These are phyloP conservation scores for Parachaetomium inaequale DNA, from an alignment of 495 filamentous ascomycete genomes.

Conservation along the genomic window DNA sequence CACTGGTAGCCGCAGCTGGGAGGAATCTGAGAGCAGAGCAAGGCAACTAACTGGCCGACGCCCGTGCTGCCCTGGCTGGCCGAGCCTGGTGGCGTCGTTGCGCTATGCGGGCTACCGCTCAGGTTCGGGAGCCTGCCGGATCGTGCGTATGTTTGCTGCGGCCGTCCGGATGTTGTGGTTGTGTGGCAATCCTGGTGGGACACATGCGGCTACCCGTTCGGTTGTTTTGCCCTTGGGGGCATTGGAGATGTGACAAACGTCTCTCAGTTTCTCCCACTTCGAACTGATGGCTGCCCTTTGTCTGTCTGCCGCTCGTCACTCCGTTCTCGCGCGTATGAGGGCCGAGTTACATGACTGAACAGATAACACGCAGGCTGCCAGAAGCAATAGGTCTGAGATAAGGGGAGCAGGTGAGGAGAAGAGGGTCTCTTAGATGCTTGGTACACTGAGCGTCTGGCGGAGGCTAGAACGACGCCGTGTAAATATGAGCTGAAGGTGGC, in stretches of 20 bases:
- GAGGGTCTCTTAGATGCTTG: too few species aligned
- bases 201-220: background rate
- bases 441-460: too few species aligned
- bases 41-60: background rate
- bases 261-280: background rate
- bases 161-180: background rate
- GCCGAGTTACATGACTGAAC: too few species aligned
- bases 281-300: background rate
- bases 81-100: constrained; percentile 4
- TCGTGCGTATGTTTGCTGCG: constrained; percentile 8
- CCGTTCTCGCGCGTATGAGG: background rate
- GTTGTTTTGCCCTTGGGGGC: background rate
- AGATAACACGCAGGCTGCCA: too few species aligned
- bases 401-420: too few species aligned
- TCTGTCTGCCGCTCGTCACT: background rate
- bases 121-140: constrained; percentile 1
- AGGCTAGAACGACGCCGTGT: too few species aligned
- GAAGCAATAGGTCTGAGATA: too few species aligned
- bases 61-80: background rate
- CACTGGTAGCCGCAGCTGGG: background rate
- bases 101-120: background rate
- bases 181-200: background rate
- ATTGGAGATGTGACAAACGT: background rate
- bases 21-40: background rate
- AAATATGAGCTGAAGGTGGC: background rate